These are phyloP conservation scores for Phlegmacium glaucopus DNA, from an alignment of 768 basidiomycete genomes.

Conservation along the genomic window DNA sequence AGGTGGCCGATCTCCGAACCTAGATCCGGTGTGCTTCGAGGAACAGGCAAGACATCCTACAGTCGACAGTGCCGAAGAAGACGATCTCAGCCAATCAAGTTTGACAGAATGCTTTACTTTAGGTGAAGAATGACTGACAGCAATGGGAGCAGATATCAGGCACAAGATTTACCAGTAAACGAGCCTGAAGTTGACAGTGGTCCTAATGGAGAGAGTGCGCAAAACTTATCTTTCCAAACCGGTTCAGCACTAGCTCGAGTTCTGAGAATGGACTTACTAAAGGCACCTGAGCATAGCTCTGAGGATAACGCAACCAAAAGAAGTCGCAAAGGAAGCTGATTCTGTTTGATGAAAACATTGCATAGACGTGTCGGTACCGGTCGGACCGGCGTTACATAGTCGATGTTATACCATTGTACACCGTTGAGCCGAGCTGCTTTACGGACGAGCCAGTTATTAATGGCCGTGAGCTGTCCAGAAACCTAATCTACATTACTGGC, in stretches of 20 bases:
- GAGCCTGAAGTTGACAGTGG: slow-evolving; percentile 2
- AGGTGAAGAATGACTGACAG: slow-evolving; percentile 14
- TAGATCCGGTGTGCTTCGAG: slow-evolving; percentile 9
- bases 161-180: slow-evolving; percentile 8
- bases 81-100: slow-evolving; percentile 20
- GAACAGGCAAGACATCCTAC: slow-evolving; percentile 5
- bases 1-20: not conserved
- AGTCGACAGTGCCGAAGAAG: slow-evolving; percentile 3
- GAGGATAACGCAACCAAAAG: slow-evolving; percentile 16
- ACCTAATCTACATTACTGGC: slow-evolving; percentile 1
- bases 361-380: not conserved
- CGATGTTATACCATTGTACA: too few relatives aligned
- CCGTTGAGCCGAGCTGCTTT: too few relatives aligned
- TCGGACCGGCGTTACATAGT: too few relatives aligned
- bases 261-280: slow-evolving; percentile 14
- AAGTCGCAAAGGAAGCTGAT: slow-evolving; percentile 21
- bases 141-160: slow-evolving; percentile 15
- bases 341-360: slow-evolving; percentile 10
- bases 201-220: slow-evolving; percentile 11
- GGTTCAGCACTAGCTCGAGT: slow-evolving; percentile 18
- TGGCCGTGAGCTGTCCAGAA: too few relatives aligned
- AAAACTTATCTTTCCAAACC: slow-evolving; percentile 10
- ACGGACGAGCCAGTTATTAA: too few relatives aligned
- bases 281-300: slow-evolving; percentile 8
- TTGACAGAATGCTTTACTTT: slow-evolving; percentile 24